phyloP scores from a whole-genome alignment of 495 filamentous ascomycete species.

The Parathielavia hyrcaniae region DNA sequence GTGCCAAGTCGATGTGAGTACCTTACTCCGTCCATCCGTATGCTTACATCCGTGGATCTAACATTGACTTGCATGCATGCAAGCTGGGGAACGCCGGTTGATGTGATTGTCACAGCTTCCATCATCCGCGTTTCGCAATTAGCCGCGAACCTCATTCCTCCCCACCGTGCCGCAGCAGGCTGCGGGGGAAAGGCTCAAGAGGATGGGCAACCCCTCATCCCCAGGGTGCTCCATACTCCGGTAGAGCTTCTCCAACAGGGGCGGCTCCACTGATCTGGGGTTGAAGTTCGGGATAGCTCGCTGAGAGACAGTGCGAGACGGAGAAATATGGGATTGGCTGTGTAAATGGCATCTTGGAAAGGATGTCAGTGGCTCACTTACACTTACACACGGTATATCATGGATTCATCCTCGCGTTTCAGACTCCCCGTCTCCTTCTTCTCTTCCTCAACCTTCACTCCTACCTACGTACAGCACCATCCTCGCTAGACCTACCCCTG shows the following conservation, averaged over 20 bases:
- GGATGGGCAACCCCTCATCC: conserved; percentile 9
- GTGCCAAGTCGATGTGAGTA: no score
- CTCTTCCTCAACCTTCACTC: neutral
- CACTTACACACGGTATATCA: no score
- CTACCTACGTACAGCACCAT: neutral
- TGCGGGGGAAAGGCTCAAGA: conserved; percentile 9
- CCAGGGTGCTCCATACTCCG: neutral
- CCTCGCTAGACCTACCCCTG: neutral
- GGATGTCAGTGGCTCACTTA: neutral
- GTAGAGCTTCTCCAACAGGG: neutral
- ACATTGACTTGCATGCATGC: neutral
- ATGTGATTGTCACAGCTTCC: conserved; percentile 2
- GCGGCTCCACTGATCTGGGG: conserved; percentile 5
- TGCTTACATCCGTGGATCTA: neutral
- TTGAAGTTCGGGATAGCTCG: conserved; percentile 1
- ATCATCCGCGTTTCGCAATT: conserved; percentile 14
- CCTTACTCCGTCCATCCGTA: neutral
- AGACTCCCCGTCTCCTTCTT: no score
- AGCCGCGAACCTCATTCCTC: conserved; percentile 20
- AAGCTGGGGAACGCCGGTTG: neutral
- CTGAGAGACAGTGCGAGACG: conserved; percentile 21
- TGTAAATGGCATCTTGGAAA: neutral
- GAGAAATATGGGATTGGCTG: conserved; percentile 20
- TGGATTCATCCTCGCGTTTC: neutral
- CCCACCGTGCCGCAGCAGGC: neutral